Evolutionary conservation across 495 filamentous ascomycete species (phyloP), one percentile per base, ranked within the genome.

Genomic region (Podospora pseudocomata): DNA sequence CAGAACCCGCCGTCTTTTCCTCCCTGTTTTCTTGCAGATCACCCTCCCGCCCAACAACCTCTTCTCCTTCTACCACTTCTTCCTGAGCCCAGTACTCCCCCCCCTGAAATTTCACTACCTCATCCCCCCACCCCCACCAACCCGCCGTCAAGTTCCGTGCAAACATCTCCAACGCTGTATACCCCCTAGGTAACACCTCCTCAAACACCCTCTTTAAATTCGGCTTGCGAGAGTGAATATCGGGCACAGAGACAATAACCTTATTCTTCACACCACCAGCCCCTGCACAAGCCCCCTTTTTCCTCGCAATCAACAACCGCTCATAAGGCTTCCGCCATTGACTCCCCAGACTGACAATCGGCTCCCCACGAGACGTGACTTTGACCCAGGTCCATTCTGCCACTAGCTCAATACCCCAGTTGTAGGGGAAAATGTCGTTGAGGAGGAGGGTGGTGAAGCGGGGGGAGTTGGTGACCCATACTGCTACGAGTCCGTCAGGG

Each of bases 361-460:
- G 89, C 69, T 92, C 84, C 0, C 95, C 95, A 0, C 78, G 61
- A 0, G 73, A 74, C 0, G 95, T 97, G 11, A 87, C 86, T 77
- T 99, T 99, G 49, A 97, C 71, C 95, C 95, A 99, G 0, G 90
- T 79, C 94, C 94, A 98, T 81, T 97, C 93, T 61, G 93, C 94
- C 18, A 84, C 76, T 23, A 89, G 72, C 57, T 84, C 76, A 1
- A 97, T 81, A 2, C 86, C 89, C 82, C 90, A 91, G 55, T 79
- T 49, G 39, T 49, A 75, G 7, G 76, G 77, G 39, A 97, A 89
- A 5, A 91, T 60, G 1, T 81, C 66, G 4, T 61, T 83, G 3
- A 84, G 84, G 1, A 95, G 84, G 44, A 86, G 72, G 11, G 86
- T 81, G 6, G 85, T 77, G 0, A 90, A 80, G 57, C 84, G 84